phyloP scores from a whole-genome alignment of 106 monocot genomes.

The Hemerocallis citrina region DNA sequence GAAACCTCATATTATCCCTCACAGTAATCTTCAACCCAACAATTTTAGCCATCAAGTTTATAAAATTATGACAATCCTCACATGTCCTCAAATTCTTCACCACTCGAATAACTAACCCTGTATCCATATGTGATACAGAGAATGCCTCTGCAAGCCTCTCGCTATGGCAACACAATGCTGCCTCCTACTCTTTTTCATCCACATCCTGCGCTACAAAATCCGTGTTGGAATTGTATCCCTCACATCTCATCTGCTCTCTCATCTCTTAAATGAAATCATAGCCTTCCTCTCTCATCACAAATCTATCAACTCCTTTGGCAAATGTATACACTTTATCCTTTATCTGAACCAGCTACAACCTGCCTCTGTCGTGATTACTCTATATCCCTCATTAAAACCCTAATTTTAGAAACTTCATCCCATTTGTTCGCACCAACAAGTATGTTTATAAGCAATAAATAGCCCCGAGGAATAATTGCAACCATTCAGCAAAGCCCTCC shows the following conservation, averaged over 20 bases:
- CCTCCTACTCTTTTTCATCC: conserved; percentile 39
- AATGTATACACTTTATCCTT: conserved; percentile 43
- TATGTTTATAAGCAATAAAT: conserved; percentile 52
- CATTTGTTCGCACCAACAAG: conserved; percentile 28
- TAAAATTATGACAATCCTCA: conserved; percentile 47
- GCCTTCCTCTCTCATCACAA: conserved; percentile 19
- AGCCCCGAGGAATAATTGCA: conserved; percentile 60
- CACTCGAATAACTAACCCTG: conserved; percentile 32
- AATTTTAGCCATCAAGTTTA: conserved; percentile 36
- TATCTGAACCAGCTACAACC: conserved; percentile 69
- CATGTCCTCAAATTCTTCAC: conserved; percentile 73
- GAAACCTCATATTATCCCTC: conserved; percentile 53
- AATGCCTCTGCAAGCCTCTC: conserved; percentile 68
- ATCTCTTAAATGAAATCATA: conserved; percentile 36
- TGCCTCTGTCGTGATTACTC: conserved; percentile 39
- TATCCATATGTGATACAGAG: conserved; percentile 35
- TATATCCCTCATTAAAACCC: conserved; percentile 55
- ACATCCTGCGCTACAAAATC: conserved; percentile 44
- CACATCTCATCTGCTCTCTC: conserved; percentile 33
- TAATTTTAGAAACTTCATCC: conserved; percentile 43
- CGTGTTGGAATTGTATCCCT: conserved; percentile 37
- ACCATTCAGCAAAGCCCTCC: conserved; percentile 55
- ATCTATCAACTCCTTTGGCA: conserved; percentile 44
- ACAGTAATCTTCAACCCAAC: conserved; percentile 27
- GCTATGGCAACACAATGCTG: conserved; percentile 51